Evolutionary conservation across 2,329 filamentous ascomycete species (phyloP), one percentile per base, ranked within the genome.

Genomic region (Penicillium hesseltinei): DNA sequence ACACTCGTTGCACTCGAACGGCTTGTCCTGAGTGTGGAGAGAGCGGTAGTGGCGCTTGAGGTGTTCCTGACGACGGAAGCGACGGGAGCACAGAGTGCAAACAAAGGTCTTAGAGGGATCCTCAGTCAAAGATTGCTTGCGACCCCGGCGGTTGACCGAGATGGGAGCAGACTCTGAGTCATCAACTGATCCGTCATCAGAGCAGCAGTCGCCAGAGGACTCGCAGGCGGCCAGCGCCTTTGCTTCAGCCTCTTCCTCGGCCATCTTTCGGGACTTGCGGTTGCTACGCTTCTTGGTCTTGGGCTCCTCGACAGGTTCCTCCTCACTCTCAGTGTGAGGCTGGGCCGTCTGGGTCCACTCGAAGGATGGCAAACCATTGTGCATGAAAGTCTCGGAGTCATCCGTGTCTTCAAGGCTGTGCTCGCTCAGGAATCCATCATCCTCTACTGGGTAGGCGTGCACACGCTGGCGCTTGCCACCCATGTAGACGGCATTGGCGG

Each of bases 101-200:
- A 96, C 91, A 63, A 97, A 99, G 0, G 92, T 97, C 87, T 99
- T 99, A 70, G 91, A 95, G 1, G 94, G 94, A 70, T 99, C 94
- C 71, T 97, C 94, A 5, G 94, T 97, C 68, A 97, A 79, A 1
- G 94, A 97, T 80, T 99, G 94, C 87, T 99, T 99, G 77, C 94
- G 92, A 59, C 94, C 94, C 58, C 94, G 92, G 64, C 94, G 92
- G 77, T 91, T 96, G 66, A 89, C 85, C 10, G 89, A 88, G 9
- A 75, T 70, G 10, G 70, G 71, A 4, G 73, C 66, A 51, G 66
- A 61, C 25, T 73, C 71, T 17, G 79, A 77, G 71, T 76, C 76
- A 53, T 75, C 54, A 2, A 56, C 70, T 75, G 82, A 69, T 74
- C 83, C 72, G 64, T 80, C 63, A 7, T 78, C 75, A 58, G 73